Conservation (phyloP, 2,329 filamentous ascomycete species). For the Colletotrichum sp. region DNA sequence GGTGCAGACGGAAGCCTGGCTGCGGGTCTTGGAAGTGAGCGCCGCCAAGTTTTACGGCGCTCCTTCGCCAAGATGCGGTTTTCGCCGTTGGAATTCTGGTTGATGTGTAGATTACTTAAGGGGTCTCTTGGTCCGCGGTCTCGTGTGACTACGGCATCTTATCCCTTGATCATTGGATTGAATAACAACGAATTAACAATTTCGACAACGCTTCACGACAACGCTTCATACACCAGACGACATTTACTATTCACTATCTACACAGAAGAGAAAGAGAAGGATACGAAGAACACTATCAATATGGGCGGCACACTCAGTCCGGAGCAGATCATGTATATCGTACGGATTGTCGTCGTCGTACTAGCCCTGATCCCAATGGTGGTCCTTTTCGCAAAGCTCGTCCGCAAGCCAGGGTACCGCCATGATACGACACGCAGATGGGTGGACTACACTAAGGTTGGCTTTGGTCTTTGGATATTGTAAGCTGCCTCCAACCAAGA, state of each 20-base stretch:
- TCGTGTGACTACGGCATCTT: background rate
- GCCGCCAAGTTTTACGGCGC: background rate
- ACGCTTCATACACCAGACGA: rapidly evolving
- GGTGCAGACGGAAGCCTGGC: background rate
- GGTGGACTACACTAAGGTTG: background rate
- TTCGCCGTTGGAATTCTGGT: background rate
- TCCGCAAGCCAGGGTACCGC: background rate
- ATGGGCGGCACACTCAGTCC: background rate
- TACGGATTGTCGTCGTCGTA: background rate
- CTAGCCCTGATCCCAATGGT: background rate
- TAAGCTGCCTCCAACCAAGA: background rate
- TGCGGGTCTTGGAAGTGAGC: background rate
- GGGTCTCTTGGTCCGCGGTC: background rate
- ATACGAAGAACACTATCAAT: background rate
- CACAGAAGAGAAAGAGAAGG: background rate
- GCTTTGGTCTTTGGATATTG: background rate
- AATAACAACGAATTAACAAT: rapidly evolving
- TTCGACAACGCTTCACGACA: background rate
- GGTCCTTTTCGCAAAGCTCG: background rate
- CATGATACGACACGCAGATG: conserved; percentile 3
- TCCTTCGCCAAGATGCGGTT: background rate
- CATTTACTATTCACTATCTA: background rate
- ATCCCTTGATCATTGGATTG: background rate
- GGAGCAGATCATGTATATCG: background rate
- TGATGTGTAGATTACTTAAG: background rate